These are phyloP conservation scores for Hanseniaspora occidentalis DNA, from an alignment of 805 yeast species.

Conservation along the genomic window DNA sequence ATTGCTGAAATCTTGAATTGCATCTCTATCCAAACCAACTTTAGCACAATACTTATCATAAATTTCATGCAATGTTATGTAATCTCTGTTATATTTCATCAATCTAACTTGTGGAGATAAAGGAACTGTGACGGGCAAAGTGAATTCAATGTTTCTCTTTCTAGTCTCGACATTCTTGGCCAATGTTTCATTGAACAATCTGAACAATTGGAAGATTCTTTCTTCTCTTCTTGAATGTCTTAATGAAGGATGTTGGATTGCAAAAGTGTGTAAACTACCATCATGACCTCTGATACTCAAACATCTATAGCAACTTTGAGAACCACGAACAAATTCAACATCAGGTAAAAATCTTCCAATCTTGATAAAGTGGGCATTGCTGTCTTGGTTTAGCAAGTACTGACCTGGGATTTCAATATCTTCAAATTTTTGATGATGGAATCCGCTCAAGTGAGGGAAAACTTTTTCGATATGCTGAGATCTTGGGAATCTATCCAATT, in stretches of 20 bases:
- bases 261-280: slow-evolving; percentile 83
- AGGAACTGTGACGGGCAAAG: slow-evolving; percentile 86
- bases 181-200: slow-evolving; percentile 74
- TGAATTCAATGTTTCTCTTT: slow-evolving; percentile 70
- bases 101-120: slow-evolving; percentile 89
- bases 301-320: slow-evolving; percentile 81
- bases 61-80: slow-evolving; percentile 63
- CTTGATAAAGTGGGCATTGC: slow-evolving; percentile 80
- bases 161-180: slow-evolving; percentile 78
- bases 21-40: slow-evolving; percentile 67
- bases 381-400: slow-evolving; percentile 77
- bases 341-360: slow-evolving; percentile 87
- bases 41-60: slow-evolving; percentile 79
- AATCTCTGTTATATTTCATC: slow-evolving; percentile 68
- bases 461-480: slow-evolving; percentile 75
- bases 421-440: slow-evolving; percentile 96
- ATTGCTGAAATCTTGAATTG: slow-evolving; percentile 75
- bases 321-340: slow-evolving; percentile 78
- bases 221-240: slow-evolving; percentile 96
- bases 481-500: slow-evolving; percentile 72
- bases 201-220: slow-evolving; percentile 79
- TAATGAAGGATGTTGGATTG: slow-evolving; percentile 96
- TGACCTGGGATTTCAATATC: slow-evolving; percentile 98
- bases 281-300: slow-evolving; percentile 86
- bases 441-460: slow-evolving; percentile 91